Evolutionary conservation across 2,329 filamentous ascomycete species (phyloP).

Genomic region (Atkinsonella texensis): DNA sequence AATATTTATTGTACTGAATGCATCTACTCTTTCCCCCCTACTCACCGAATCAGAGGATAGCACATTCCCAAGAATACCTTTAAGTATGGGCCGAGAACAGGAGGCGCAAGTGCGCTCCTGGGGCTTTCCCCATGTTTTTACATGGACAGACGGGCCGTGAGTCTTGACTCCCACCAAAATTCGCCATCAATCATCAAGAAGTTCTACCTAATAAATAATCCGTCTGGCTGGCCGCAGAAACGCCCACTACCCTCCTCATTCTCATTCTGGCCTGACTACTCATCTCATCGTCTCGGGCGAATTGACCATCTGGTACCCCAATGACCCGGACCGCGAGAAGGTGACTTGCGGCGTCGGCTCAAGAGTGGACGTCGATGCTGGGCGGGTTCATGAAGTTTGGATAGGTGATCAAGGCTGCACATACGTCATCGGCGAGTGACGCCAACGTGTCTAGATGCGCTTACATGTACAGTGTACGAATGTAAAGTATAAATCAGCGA

Average conservation of each 20-base stretch:
- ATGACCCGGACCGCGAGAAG: slow-evolving; percentile 42
- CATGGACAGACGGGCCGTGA: slow-evolving; percentile 60
- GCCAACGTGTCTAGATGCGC: no score
- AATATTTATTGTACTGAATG: no score
- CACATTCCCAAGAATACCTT: not conserved
- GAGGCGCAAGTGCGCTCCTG: slow-evolving; percentile 54
- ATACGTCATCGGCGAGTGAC: slow-evolving; percentile 51
- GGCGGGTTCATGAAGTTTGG: slow-evolving; percentile 56
- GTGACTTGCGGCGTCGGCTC: slow-evolving; percentile 48
- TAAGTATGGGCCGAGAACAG: slow-evolving; percentile 16
- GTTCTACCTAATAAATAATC: not conserved
- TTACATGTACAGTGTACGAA: no score
- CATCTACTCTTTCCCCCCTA: not conserved
- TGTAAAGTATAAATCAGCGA: no score
- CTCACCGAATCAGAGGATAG: not conserved
- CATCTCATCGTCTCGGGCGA: slow-evolving; percentile 55
- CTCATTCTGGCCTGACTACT: slow-evolving; percentile 51
- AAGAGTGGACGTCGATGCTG: slow-evolving; percentile 54
- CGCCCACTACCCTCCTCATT: slow-evolving; percentile 56
- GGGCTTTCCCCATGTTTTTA: slow-evolving; percentile 59
- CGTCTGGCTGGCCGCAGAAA: slow-evolving; percentile 33
- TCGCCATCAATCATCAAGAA: no score
- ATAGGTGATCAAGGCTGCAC: slow-evolving; percentile 54
- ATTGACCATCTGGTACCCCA: slow-evolving; percentile 54
- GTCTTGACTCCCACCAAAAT: slow-evolving; percentile 17